Conservation (phyloP, 352 stramenopile species). For the Peronospora belbahrii region DNA sequence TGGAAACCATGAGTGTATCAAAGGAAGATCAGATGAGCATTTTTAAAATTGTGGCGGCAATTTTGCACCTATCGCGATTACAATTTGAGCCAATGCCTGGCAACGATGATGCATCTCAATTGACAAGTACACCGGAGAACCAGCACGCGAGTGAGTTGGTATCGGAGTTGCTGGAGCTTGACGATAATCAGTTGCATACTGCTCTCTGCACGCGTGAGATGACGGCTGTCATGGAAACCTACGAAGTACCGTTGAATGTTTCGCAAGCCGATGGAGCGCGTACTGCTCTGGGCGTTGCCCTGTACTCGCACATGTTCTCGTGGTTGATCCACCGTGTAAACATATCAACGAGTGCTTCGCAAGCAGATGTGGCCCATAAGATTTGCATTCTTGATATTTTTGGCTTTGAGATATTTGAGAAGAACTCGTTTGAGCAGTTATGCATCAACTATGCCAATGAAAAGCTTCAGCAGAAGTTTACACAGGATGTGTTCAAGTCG, state of each 20-base stretch:
- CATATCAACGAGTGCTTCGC: conserved; percentile 55
- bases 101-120: conserved; percentile 63
- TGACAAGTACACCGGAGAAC: conserved; percentile 48
- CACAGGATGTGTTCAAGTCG: conserved; percentile 92
- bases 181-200: conserved; percentile 53
- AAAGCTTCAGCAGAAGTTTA: conserved; percentile 91
- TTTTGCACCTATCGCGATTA: conserved; percentile 74
- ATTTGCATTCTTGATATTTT: conserved; percentile 96
- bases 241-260: conserved; percentile 81
- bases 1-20: conserved; percentile 70
- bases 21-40: conserved; percentile 68
- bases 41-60: conserved; percentile 69
- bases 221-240: conserved; percentile 73
- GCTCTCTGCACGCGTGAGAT: conserved; percentile 75
- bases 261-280: conserved; percentile 66
- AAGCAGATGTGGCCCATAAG: conserved; percentile 52
- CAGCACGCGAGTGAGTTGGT: conserved; percentile 39
- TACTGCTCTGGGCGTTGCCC: conserved; percentile 67
- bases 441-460: conserved; percentile 97
- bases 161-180: conserved; percentile 57
- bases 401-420: conserved; percentile 95
- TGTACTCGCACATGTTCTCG: conserved; percentile 95
- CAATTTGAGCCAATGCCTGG: conserved; percentile 47
- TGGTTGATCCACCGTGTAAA: conserved; percentile 92
- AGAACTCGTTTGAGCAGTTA: conserved; percentile 94